Evolutionary conservation across 2,329 filamentous ascomycete genomes (phyloP).

Genomic region (Ceratocystis diversiconidia): DNA sequence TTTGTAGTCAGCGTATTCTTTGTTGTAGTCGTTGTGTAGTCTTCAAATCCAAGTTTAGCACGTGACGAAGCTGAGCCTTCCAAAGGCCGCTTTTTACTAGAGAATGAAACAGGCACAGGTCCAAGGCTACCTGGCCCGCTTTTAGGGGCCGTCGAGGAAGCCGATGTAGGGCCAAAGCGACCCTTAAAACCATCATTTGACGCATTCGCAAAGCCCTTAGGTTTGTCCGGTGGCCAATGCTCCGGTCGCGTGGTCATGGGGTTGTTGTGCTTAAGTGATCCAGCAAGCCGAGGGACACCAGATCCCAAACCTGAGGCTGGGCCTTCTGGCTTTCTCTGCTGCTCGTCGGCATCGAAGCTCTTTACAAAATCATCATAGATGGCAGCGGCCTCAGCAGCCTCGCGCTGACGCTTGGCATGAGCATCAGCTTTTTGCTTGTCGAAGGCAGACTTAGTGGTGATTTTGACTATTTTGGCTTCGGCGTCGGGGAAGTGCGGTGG

Average conservation of each 20-base stretch:
- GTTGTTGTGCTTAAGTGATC: no score
- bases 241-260: no score
- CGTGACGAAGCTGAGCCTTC: constrained; percentile 24
- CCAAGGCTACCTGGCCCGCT: constrained; percentile 51
- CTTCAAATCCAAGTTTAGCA: constrained; percentile 25
- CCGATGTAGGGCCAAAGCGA: constrained; percentile 45
- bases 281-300: neutral
- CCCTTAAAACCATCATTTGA: constrained; percentile 33
- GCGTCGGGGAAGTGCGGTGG: constrained; percentile 51
- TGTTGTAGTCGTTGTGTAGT: constrained; percentile 23
- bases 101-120: constrained; percentile 30
- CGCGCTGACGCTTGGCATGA: constrained; percentile 71
- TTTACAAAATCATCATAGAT: constrained; percentile 81
- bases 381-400: constrained; percentile 75
- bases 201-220: constrained; percentile 6
- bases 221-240: neutral
- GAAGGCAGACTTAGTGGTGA: constrained; percentile 72
- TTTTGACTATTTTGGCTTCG: constrained; percentile 62
- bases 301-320: neutral
- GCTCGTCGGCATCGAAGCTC: constrained; percentile 52
- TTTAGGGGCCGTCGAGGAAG: constrained; percentile 29
- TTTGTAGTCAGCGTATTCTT: neutral
- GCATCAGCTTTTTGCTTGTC: constrained; percentile 80
- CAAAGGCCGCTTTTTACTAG: constrained; percentile 38
- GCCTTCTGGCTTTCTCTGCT: constrained; percentile 20